Evolutionary conservation across 257 asterid genomes (phyloP).

Genomic region (Echium plantagineum): DNA sequence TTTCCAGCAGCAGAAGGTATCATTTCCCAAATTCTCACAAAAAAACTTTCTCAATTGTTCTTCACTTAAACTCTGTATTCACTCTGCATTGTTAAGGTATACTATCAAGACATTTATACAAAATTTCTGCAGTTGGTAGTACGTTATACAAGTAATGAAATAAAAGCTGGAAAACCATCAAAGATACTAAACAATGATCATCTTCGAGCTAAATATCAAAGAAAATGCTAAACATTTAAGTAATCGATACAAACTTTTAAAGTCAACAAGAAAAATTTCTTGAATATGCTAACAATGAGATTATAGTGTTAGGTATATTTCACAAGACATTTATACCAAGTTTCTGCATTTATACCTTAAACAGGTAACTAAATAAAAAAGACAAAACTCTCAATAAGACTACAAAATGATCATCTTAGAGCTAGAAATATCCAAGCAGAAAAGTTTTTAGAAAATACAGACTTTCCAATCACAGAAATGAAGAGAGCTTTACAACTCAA

Average conservation of each 20-base stretch:
- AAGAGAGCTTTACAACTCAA: not conserved
- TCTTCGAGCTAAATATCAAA: slow-evolving; percentile 1
- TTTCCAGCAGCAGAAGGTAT: slow-evolving; percentile 25
- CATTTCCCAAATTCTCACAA: slow-evolving; percentile 17
- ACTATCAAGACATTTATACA: slow-evolving; percentile 3
- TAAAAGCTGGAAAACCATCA: not conserved
- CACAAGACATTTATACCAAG: too few species aligned
- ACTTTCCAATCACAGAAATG: not conserved
- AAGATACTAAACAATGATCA: not conserved
- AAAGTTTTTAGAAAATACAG: not conserved
- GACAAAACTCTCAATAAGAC: too few species aligned
- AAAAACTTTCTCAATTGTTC: slow-evolving; percentile 19
- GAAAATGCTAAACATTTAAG: slow-evolving; percentile 1
- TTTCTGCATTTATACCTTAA: too few species aligned
- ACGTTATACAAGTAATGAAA: not conserved
- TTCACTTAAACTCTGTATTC: slow-evolving; percentile 25
- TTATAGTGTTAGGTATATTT: too few species aligned
- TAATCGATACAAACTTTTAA: not conserved
- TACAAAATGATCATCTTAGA: too few species aligned
- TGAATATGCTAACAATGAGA: too few species aligned
- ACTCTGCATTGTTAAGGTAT: slow-evolving; percentile 1
- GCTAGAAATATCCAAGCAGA: too few species aligned
- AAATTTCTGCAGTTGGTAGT: not conserved
- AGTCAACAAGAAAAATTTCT: not conserved
- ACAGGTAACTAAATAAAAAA: too few species aligned